Evolutionary conservation across 202 grass and related monocot genomes (phyloP).

Genomic region (Elaeis oleifera): DNA sequence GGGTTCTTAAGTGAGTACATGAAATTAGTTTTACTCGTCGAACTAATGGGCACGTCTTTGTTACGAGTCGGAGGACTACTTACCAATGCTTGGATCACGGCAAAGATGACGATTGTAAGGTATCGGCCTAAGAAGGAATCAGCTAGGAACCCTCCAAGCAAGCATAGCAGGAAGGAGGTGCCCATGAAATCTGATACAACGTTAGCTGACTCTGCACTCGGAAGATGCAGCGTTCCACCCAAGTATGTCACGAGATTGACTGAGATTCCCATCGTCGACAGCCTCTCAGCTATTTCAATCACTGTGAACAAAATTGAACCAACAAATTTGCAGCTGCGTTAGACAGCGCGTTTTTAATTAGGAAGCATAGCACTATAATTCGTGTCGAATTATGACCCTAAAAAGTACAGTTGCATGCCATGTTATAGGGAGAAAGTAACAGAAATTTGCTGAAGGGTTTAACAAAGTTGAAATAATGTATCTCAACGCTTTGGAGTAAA

Average conservation of each 20-base stretch:
- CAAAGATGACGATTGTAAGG: slow-evolving; percentile 84
- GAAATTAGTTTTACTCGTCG: too few relatives aligned
- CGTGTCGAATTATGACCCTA: too few relatives aligned
- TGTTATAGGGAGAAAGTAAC: too few relatives aligned
- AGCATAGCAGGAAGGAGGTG: slow-evolving; percentile 88
- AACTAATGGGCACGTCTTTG: too few relatives aligned
- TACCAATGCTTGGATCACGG: slow-evolving; percentile 61
- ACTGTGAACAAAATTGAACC: slow-evolving; percentile 4
- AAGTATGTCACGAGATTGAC: slow-evolving; percentile 90
- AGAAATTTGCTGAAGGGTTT: too few relatives aligned
- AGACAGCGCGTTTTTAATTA: too few relatives aligned
- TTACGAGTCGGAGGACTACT: background rate
- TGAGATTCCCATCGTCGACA: slow-evolving; percentile 89
- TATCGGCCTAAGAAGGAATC: slow-evolving; percentile 87
- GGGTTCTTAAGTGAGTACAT: too few relatives aligned
- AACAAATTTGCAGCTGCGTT: too few relatives aligned
- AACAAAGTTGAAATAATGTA: too few relatives aligned
- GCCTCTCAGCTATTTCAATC: slow-evolving; percentile 79
- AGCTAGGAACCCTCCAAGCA: slow-evolving; percentile 84
- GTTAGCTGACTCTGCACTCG: slow-evolving; percentile 67
- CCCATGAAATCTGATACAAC: slow-evolving; percentile 91
- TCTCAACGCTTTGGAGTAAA: too few relatives aligned
- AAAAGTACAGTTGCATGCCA: too few relatives aligned
- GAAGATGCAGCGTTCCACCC: slow-evolving; percentile 74
- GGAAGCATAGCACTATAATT: too few relatives aligned